phyloP scores from a whole-genome alignment of 2,329 filamentous ascomycete species.

The Calonectria crousiana region DNA sequence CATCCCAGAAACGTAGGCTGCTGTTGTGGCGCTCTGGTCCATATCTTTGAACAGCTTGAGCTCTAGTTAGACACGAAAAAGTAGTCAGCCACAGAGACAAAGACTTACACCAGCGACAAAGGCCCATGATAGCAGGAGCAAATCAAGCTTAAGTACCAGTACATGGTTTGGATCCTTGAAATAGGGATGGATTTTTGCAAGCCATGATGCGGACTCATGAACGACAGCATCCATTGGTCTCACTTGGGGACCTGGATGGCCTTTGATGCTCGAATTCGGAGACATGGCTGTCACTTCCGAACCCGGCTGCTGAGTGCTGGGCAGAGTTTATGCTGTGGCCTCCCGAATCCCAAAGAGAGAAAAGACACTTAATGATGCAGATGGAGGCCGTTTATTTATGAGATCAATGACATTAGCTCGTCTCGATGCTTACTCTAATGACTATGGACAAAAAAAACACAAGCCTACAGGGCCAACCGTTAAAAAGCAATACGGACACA shows the following conservation, averaged over 20 bases:
- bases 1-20: conserved; percentile 39
- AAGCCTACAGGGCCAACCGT: background rate
- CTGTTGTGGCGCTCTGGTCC: conserved; percentile 39
- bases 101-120: conserved; percentile 29
- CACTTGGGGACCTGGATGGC: background rate
- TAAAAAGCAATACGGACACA: background rate
- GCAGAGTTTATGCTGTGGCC: background rate
- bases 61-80: background rate
- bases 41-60: conserved; percentile 31
- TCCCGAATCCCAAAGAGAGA: too few relatives aligned
- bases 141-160: conserved; percentile 46
- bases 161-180: conserved; percentile 45
- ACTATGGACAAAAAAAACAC: background rate
- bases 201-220: conserved; percentile 41
- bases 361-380: background rate
- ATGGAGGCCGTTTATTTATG: conserved; percentile 4
- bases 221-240: background rate
- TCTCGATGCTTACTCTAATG: background rate
- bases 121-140: conserved; percentile 44
- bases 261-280: conserved; percentile 24
- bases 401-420: background rate
- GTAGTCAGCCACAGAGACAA: too few relatives aligned
- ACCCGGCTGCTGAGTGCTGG: too few relatives aligned
- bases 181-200: conserved; percentile 47
- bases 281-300: conserved; percentile 21